Evolutionary conservation across 805 yeast genomes (phyloP).

Genomic region (Candida krabiensis): DNA sequence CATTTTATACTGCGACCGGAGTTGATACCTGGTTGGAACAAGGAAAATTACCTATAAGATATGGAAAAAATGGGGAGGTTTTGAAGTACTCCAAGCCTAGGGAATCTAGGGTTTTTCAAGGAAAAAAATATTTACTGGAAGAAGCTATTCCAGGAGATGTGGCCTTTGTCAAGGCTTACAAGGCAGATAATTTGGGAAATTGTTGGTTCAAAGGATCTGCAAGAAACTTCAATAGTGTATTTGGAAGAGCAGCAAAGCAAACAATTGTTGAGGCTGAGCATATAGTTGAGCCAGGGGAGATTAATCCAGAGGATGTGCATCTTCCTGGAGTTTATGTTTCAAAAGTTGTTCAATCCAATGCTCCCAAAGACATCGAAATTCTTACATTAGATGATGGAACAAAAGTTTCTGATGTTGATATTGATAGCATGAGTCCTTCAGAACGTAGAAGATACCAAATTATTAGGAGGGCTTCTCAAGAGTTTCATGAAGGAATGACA

Average conservation of each 20-base stretch:
- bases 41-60: slow-evolving; percentile 46
- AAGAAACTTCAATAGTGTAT: slow-evolving; percentile 43
- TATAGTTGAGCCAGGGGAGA: slow-evolving; percentile 46
- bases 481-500: slow-evolving; percentile 42
- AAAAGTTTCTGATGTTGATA: slow-evolving; percentile 1
- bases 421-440: slow-evolving; percentile 4
- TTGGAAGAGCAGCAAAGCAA: slow-evolving; percentile 45
- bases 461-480: slow-evolving; percentile 45
- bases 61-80: slow-evolving; percentile 38
- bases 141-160: slow-evolving; percentile 47
- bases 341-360: slow-evolving; percentile 39
- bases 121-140: slow-evolving; percentile 43
- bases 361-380: slow-evolving; percentile 44
- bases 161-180: slow-evolving; percentile 47
- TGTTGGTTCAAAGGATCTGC: slow-evolving; percentile 48
- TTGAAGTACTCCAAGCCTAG: slow-evolving; percentile 37
- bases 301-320: slow-evolving; percentile 45
- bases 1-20: slow-evolving; percentile 50
- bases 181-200: slow-evolving; percentile 49
- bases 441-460: slow-evolving; percentile 33
- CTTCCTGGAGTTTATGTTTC: slow-evolving; percentile 47
- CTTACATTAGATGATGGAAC: slow-evolving; percentile 25
- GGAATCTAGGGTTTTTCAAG: slow-evolving; percentile 44
- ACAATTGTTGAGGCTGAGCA: slow-evolving; percentile 54
- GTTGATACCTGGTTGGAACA: slow-evolving; percentile 52